phyloP scores from a whole-genome alignment of 768 basidiomycete genomes.

The Leccinum obscurum region DNA sequence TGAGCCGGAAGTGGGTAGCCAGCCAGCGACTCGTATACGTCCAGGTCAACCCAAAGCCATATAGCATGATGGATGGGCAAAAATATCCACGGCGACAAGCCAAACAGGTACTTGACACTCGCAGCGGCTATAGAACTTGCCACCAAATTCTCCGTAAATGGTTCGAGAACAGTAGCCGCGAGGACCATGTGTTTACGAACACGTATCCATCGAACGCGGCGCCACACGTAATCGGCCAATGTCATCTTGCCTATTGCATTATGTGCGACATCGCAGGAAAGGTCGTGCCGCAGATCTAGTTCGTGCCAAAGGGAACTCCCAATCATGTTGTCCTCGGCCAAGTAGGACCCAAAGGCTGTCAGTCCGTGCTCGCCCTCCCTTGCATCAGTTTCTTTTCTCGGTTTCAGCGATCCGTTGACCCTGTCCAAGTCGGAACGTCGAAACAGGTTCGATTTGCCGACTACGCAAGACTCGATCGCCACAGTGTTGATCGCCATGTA shows the following conservation, averaged over 20 bases:
- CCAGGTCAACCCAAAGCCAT: slow-evolving; percentile 82
- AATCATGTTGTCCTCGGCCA: slow-evolving; percentile 99
- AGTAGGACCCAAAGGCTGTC: slow-evolving; percentile 78
- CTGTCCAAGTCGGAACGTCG: slow-evolving; percentile 84
- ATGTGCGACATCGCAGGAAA: slow-evolving; percentile 87
- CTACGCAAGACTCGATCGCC: slow-evolving; percentile 91
- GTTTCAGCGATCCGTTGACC: slow-evolving; percentile 65
- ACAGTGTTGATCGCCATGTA: slow-evolving; percentile 91
- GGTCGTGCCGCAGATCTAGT: slow-evolving; percentile 80
- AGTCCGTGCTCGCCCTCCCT: slow-evolving; percentile 50
- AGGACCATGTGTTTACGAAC: slow-evolving; percentile 94
- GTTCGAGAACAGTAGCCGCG: slow-evolving; percentile 84
- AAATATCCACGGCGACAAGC: slow-evolving; percentile 54
- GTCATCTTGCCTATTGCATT: slow-evolving; percentile 91
- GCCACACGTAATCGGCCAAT: slow-evolving; percentile 79
- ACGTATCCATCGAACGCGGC: slow-evolving; percentile 94
- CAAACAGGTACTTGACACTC: slow-evolving; percentile 52
- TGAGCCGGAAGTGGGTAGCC: slow-evolving; percentile 56
- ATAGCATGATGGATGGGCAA: slow-evolving; percentile 56
- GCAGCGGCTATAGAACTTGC: slow-evolving; percentile 63
- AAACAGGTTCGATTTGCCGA: slow-evolving; percentile 96
- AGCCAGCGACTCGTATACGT: slow-evolving; percentile 77
- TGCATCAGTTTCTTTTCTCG: slow-evolving; percentile 30
- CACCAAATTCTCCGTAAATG: slow-evolving; percentile 86
- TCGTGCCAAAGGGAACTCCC: slow-evolving; percentile 93